These are phyloP conservation scores for Erodium moschatum DNA, from an alignment of 441 rosid species.

Conservation along the genomic window DNA sequence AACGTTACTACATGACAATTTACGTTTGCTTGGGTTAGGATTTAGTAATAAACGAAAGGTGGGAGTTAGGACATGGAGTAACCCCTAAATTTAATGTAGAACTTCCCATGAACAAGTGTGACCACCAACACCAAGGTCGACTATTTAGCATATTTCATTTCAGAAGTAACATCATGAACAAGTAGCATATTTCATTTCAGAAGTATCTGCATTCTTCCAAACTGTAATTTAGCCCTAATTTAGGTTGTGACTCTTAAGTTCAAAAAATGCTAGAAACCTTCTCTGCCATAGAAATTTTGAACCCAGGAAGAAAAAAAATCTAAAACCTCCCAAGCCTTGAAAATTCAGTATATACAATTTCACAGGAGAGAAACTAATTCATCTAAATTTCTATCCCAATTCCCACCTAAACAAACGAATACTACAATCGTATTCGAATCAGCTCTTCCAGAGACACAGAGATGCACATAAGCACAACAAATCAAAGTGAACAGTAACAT, in stretches of 20 bases:
- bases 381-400: neutral
- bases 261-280: no score
- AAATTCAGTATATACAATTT: no score
- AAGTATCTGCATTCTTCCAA: no score
- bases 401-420: neutral
- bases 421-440: neutral
- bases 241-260: no score
- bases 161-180: no score
- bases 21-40: no score
- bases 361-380: neutral
- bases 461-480: neutral
- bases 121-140: neutral
- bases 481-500: conserved; percentile 6
- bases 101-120: neutral
- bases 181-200: neutral
- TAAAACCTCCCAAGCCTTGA: no score
- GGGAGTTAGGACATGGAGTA: no score
- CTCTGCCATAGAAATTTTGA: no score
- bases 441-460: neutral
- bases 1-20: neutral
- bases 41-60: no score
- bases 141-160: neutral
- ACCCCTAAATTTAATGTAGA: neutral
- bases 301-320: no score
- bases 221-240: no score